Evolutionary conservation across 495 filamentous ascomycete genomes (phyloP).

Genomic region (Tuber brumale): DNA sequence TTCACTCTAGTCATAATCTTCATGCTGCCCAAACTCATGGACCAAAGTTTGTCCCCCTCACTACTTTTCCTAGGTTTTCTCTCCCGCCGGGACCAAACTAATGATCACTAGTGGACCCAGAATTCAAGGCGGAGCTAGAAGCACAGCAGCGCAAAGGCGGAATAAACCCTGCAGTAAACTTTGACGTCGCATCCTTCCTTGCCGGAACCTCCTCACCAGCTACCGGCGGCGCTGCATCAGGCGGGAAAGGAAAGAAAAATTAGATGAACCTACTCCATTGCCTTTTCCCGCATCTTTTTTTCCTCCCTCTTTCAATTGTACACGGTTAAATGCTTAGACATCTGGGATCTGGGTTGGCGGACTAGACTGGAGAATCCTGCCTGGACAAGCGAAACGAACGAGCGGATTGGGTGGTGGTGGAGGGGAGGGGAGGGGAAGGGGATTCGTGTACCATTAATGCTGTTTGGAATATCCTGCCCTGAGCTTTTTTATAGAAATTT

Average conservation of each 20-base stretch:
- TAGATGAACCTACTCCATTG: conserved; percentile 6
- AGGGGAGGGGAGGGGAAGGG: conserved; percentile 7
- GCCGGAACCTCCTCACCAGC: conserved; percentile 43
- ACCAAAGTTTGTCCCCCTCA: conserved; percentile 68
- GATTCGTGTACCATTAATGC: conserved; percentile 26
- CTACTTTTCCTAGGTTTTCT: background rate
- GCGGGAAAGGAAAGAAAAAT: conserved; percentile 29
- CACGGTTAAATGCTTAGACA: background rate
- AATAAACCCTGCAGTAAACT: conserved; percentile 24
- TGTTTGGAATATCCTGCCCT: conserved; percentile 12
- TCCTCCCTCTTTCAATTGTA: background rate
- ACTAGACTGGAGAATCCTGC: background rate
- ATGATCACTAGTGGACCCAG: conserved; percentile 74
- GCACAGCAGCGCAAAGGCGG: conserved; percentile 64
- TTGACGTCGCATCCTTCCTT: conserved; percentile 37
- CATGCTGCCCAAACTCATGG: conserved; percentile 87
- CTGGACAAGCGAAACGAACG: conserved; percentile 1
- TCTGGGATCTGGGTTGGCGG: background rate
- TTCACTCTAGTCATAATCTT: conserved; percentile 73
- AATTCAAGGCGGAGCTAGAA: conserved; percentile 86
- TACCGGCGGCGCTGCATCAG: conserved; percentile 14
- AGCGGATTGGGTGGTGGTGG: background rate
- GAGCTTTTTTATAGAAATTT: background rate
- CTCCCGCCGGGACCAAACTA: background rate
- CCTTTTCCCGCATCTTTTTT: background rate